Evolutionary conservation across 352 stramenopile species (phyloP).

Genomic region (Globisporangium nodosum): DNA sequence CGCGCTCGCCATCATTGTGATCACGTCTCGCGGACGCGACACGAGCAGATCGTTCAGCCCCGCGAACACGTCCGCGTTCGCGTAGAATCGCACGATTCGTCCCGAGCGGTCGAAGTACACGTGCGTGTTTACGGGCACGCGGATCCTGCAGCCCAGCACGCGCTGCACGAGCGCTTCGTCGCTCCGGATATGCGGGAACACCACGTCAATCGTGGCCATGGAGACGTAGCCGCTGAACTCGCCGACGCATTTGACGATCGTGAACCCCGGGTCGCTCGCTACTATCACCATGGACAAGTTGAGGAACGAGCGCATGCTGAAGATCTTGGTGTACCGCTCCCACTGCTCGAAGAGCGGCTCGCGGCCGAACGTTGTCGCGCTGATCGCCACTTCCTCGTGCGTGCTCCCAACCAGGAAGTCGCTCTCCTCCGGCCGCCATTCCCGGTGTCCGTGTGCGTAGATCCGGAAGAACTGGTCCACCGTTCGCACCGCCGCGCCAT

Average conservation of each 20-base stretch:
- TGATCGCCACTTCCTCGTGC: not conserved
- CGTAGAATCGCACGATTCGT: constrained; percentile 1
- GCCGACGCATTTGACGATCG: constrained; percentile 7
- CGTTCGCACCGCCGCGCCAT: not conserved
- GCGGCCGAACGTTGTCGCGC: not conserved
- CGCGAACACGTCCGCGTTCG: constrained; percentile 6
- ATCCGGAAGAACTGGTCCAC: constrained; percentile 4
- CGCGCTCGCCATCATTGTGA: constrained; percentile 10
- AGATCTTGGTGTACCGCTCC: constrained; percentile 9
- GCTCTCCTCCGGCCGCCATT: not conserved
- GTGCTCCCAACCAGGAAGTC: not conserved
- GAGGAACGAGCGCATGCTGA: constrained; percentile 5
- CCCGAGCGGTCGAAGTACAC: constrained; percentile 5
- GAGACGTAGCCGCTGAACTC: constrained; percentile 4
- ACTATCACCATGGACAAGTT: constrained; percentile 1
- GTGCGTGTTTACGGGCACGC: not conserved
- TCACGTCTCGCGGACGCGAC: constrained; percentile 3
- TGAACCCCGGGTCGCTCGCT: constrained; percentile 1
- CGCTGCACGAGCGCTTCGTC: constrained; percentile 13
- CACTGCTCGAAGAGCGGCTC: constrained; percentile 9
- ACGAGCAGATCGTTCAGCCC: constrained; percentile 2
- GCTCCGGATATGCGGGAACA: constrained; percentile 12
- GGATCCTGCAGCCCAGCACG: constrained; percentile 8
- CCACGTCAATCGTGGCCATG: constrained; percentile 10
- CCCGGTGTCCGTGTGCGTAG: not conserved